Evolutionary conservation across 192 early-diverging fungal genomes (phyloP), one percentile per base, ranked within the genome.

Genomic region (Backusella sp.): DNA sequence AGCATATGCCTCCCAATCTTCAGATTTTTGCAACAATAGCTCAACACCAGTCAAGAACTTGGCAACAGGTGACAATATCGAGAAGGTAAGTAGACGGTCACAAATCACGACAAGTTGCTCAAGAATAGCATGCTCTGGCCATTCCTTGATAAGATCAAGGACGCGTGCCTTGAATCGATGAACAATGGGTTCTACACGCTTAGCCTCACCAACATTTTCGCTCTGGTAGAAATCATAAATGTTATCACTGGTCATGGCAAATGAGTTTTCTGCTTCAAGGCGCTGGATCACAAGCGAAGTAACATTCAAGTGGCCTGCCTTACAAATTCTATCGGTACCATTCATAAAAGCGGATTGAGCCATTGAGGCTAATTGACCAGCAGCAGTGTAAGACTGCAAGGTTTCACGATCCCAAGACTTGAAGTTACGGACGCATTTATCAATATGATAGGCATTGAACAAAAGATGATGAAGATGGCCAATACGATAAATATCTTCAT

Each of bases 1-100:
- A 11, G 97, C 95, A 73, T 94, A 96, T 15, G 89, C 81, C 82
- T 98, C 91, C 98, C 98, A 99, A 79, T 98, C 97, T 81, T 96
- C 91, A 19, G 94, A 94, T 66, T 96, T 94, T 73, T 91, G 87
- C 21, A 98, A 80, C 19, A 99, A 84, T 68, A 94, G 78, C 81
- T 99, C 98, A 69, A 98, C 69, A 36, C 94, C 96, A 6, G 96
- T 91, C 39, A 99, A 76, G 26, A 97, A 87, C 83, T 96, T 97
- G 77, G 96, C 94, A 46, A 97, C 80, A 1, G 98, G 96, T 7
- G 96, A 93, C 28, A 83, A 84, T 65, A 95, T 86, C 0, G 94
- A 80, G 79, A 97, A 95, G 7, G 79, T 77, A 14, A 90, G 75
- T 15, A 95, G 75, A 17, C 91, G 87, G 39, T 77, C 69, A 42